Evolutionary conservation across 331 rosid species (phyloP).

Genomic region (Malus hybrid): DNA sequence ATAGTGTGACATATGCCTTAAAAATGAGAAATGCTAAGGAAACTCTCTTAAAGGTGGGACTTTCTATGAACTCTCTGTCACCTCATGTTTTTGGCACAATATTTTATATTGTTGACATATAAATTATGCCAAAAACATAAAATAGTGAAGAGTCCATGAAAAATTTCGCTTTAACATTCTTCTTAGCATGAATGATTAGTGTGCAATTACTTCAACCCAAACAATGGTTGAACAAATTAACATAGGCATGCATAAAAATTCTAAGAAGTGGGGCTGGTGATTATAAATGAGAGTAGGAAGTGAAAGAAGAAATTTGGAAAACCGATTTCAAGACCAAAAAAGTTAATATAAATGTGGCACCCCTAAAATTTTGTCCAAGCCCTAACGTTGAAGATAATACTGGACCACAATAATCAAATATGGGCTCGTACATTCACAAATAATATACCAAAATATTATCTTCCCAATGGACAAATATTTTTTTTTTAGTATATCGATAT

Average conservation of each 20-base stretch:
- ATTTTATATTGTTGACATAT: too few relatives aligned
- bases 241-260: neutral
- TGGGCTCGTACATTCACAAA: neutral
- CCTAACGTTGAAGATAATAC: conserved; percentile 22
- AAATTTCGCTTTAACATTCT: too few relatives aligned
- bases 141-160: too few relatives aligned
- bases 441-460: too few relatives aligned
- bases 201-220: neutral
- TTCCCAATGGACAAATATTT: too few relatives aligned
- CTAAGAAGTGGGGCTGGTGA: neutral
- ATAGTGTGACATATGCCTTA: too few relatives aligned
- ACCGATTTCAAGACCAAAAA: neutral
- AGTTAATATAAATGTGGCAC: conserved; percentile 24
- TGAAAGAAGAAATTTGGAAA: neutral
- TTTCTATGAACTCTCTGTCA: too few relatives aligned
- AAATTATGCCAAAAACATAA: too few relatives aligned
- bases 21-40: too few relatives aligned
- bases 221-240: neutral
- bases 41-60: too few relatives aligned
- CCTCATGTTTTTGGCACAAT: too few relatives aligned
- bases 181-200: neutral
- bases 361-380: conserved; percentile 28
- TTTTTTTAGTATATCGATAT: too few relatives aligned
- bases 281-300: neutral
- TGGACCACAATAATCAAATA: conserved; percentile 50